Evolutionary conservation across 192 early-diverging fungal genomes (phyloP), one percentile per base, ranked within the genome.

Genomic region (Umbelopsis ramanniana): DNA sequence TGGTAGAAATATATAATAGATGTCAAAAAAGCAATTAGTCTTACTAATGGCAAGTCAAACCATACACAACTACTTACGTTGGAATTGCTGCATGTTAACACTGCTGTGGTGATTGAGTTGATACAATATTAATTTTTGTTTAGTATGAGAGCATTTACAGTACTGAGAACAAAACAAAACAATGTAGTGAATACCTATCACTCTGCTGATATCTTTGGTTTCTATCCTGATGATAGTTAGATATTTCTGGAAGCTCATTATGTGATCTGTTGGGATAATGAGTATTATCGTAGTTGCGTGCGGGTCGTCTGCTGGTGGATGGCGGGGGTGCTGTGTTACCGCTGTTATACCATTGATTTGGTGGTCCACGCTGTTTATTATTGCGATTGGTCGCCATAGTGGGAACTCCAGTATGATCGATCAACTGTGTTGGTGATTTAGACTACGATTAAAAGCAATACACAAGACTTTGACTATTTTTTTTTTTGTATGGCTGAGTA

Each of bases 381-480:
- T 50, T 21, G n/a, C 48, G 48, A 50, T 50, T 50, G 17, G 48
- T 50, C 48, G 48, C 48, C 48, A 50, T 50, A 50, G 48, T n/a
- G 7, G 48, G 0, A 12, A 12, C 11, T 50, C 48, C 48, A 50
- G 15, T 50, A 19, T 6, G 7, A 50, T 50, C 17, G 6, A n/a
- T 50, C 48, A 50, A 50, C 48, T 50, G 15, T 50, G 19, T 17
- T 21, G 15, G 48, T 50, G 40, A 11, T 12, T 8, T 43, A 43
- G 40, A 43, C 11, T 43, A 43, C 40, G 6, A 43, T 43, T 43
- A 43, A n/a, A n/a, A n/a, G 40, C 2, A 43, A 43, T 43, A 12
- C 40, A 43, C 2, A 4, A 43, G 6, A 5, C 11, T 43, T 43
- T 43, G 11, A 43, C 40, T 43, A 11, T 43, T 43, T 43, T 43